Evolutionary conservation across 2,329 filamentous ascomycete species (phyloP), one percentile per base, ranked within the genome.

Genomic region (Dendrostoma leiphaemia): DNA sequence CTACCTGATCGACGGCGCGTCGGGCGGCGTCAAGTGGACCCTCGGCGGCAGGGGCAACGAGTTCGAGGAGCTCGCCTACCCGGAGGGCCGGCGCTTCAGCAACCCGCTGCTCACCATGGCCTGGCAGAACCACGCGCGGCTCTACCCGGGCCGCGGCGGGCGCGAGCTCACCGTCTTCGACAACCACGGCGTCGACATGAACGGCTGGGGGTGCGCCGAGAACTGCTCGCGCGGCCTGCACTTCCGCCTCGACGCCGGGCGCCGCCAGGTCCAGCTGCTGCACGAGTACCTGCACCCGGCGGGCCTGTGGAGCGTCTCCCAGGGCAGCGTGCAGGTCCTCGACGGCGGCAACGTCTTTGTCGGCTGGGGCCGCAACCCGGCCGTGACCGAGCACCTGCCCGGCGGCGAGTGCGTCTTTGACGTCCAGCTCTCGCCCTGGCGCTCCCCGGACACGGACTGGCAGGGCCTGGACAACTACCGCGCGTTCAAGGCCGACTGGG

Each of bases 21-120:
- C 74, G 4, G 79, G 79, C 37, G 65, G 79, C 35, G 65, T 67
- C 28, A 69, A 81, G 17, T 83, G 80, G 81, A 74, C 73, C 29
- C 67, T 83, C 5, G 77, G 78, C 15, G 80, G 81, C 26, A 69
- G 71, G 47, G 62, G 67, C 46, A 79, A 74, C 26, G 69, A 72
- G 45, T 79, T 80, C 53, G 63, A 65, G 40, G 68, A 67, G 43
- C 63, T 65, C 8, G 41, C 53, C 4, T 48, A 51, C 3, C 70
- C 62, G 0, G 59, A 67, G 3, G 70, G 70, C 5, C 63, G 66
- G 1, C 62, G 71, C 26, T 76, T 77, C 51, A 32, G 34, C 9
- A 45, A 48, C 19, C 35, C 51, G 8, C 24, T 53, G 35, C 23
- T 53, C 24, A 48, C 51, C 6, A 48, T 53, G 51, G 72, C 71